phyloP scores from a whole-genome alignment of 768 basidiomycete species.

The Podaxis sp. region DNA sequence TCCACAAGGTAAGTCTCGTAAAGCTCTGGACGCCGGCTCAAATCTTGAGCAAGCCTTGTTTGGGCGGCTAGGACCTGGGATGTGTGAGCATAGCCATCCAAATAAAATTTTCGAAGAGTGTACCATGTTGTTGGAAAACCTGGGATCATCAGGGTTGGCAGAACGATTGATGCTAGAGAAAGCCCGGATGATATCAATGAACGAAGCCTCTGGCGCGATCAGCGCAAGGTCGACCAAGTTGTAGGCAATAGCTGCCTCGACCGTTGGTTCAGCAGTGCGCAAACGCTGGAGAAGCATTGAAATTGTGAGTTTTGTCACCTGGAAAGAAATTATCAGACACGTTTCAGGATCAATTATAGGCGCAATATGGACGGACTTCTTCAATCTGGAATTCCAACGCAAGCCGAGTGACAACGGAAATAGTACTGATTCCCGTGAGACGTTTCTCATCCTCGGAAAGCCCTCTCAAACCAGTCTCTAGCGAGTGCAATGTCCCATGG shows the following conservation, averaged over 20 bases:
- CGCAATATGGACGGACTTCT: conserved; percentile 50
- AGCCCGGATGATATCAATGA: conserved; percentile 79
- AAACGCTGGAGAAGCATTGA: conserved; percentile 92
- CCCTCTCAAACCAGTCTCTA: conserved; percentile 63
- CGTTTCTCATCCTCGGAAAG: conserved; percentile 83
- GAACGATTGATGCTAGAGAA: conserved; percentile 85
- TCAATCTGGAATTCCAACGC: conserved; percentile 85
- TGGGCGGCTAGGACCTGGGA: conserved; percentile 83
- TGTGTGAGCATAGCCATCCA: conserved; percentile 1
- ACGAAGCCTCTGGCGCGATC: conserved; percentile 70
- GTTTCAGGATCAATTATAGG: not conserved
- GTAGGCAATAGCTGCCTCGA: conserved; percentile 89
- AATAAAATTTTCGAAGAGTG: not conserved
- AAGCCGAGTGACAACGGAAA: conserved; percentile 85
- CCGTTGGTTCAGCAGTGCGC: conserved; percentile 79
- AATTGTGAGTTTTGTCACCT: conserved; percentile 85
- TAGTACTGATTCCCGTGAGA: conserved; percentile 85
- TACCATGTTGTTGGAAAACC: conserved; percentile 89
- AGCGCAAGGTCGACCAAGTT: conserved; percentile 90
- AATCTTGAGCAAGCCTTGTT: conserved; percentile 82
- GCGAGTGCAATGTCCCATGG: conserved; percentile 50
- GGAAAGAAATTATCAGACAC: not conserved
- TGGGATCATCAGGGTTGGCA: conserved; percentile 85
- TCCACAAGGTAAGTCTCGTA: conserved; percentile 83
- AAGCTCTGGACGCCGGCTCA: conserved; percentile 71